These are phyloP conservation scores for Hyaloscypha variabilis DNA, from an alignment of 495 filamentous ascomycete genomes.

Conservation along the genomic window DNA sequence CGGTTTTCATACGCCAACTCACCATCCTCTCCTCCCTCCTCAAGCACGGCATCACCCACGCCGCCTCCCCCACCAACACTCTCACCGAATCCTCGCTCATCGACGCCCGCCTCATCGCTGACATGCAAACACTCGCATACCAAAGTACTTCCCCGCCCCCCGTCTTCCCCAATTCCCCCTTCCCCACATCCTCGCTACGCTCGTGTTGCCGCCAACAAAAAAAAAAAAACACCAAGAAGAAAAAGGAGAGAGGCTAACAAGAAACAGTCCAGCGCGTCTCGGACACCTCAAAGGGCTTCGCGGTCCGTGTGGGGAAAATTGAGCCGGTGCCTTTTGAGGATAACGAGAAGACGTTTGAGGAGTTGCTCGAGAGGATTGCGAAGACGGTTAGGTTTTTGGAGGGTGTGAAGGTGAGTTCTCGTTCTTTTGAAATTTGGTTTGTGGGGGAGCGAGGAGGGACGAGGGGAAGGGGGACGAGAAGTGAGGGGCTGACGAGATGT, in stretches of 20 bases:
- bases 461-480: neutral
- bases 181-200: too few species aligned
- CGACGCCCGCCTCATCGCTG: slow-evolving; percentile 31
- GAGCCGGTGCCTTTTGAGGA: slow-evolving; percentile 34
- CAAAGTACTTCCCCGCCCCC: slow-evolving; percentile 30
- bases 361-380: slow-evolving; percentile 42
- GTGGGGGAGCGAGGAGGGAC: neutral
- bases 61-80: neutral
- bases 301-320: slow-evolving; percentile 34
- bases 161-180: too few species aligned
- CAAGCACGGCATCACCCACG: slow-evolving; percentile 18
- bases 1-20: slow-evolving; percentile 29
- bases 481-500: neutral
- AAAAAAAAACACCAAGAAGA: too few species aligned
- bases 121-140: slow-evolving; percentile 46
- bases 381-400: slow-evolving; percentile 42
- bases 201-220: too few species aligned
- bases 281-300: slow-evolving; percentile 35
- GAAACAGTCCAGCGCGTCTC: slow-evolving; percentile 35
- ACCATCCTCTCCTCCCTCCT: slow-evolving; percentile 23
- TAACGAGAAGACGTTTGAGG: slow-evolving; percentile 41
- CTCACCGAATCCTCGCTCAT: slow-evolving; percentile 10
- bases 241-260: neutral
- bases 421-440: neutral
- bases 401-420: slow-evolving; percentile 27